Conservation (phyloP, 352 stramenopile genomes). For the Phytopythium ostracodes region DNA sequence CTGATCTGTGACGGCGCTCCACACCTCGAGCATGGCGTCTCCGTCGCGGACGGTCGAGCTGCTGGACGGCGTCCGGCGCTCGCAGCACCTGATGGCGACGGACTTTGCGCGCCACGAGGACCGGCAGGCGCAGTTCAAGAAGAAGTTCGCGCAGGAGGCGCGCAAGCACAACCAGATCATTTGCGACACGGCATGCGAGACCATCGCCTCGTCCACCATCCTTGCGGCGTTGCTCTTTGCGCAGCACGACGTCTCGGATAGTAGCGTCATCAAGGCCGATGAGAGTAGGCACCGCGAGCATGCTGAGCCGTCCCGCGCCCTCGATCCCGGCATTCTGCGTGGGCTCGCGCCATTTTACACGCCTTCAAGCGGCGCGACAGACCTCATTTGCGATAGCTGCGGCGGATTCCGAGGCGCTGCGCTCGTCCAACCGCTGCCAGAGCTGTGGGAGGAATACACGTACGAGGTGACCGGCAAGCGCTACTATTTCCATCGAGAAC, state of each 20-base stretch:
- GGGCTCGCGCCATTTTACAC: slow-evolving; percentile 44
- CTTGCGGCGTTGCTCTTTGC: slow-evolving; percentile 33
- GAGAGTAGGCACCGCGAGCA: not conserved
- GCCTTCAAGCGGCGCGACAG: slow-evolving; percentile 35
- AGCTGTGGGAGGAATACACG: slow-evolving; percentile 41
- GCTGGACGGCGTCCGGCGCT: slow-evolving; percentile 40
- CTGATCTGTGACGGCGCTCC: not conserved
- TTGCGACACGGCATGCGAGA: slow-evolving; percentile 29
- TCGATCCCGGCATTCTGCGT: slow-evolving; percentile 15
- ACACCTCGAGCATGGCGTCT: not conserved
- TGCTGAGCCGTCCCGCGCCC: not conserved
- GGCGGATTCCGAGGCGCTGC: slow-evolving; percentile 32
- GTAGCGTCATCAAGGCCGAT: not conserved
- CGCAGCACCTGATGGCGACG: slow-evolving; percentile 27
- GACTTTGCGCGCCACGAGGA: slow-evolving; percentile 44
- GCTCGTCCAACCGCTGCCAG: slow-evolving; percentile 29
- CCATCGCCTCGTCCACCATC: slow-evolving; percentile 17
- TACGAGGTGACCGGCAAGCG: slow-evolving; percentile 40
- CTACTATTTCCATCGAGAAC: slow-evolving; percentile 49
- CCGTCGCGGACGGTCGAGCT: slow-evolving; percentile 22
- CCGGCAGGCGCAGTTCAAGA: slow-evolving; percentile 47
- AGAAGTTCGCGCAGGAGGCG: slow-evolving; percentile 46
- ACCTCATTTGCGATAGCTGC: slow-evolving; percentile 49
- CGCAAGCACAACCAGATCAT: slow-evolving; percentile 47
- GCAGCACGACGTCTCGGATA: slow-evolving; percentile 10